A percentile compares a stretch with the other conserved stretches of the same genome.
Evolutionary conservation across 2,329 filamentous ascomycete species (phyloP).

Genomic region (Colletotrichum truncatum): DNA sequence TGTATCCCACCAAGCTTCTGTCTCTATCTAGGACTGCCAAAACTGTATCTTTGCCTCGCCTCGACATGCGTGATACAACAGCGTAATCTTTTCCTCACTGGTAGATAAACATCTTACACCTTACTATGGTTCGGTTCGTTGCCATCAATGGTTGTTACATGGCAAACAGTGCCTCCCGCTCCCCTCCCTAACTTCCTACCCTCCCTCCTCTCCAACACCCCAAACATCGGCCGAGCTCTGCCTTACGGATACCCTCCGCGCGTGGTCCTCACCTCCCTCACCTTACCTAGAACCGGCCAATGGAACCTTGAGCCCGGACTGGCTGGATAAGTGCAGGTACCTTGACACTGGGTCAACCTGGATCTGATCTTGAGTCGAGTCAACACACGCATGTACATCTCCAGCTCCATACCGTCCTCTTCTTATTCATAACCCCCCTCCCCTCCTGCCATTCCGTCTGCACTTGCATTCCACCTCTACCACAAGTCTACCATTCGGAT

Average conservation of each 20-base stretch:
- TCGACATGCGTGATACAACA: too few species aligned
- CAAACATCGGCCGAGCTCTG: slow-evolving; percentile 22
- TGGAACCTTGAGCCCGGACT: slow-evolving; percentile 24
- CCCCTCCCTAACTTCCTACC: background rate
- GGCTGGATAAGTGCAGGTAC: slow-evolving; percentile 9
- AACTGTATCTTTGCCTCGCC: too few species aligned
- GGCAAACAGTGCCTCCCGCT: background rate
- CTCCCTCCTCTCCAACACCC: background rate
- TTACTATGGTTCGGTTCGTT: too few species aligned
- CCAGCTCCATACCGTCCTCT: slow-evolving; percentile 9
- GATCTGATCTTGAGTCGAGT: slow-evolving; percentile 27
- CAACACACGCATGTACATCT: slow-evolving; percentile 20
- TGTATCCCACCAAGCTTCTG: background rate
- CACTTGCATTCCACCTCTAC: background rate
- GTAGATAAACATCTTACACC: too few species aligned
- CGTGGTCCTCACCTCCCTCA: background rate
- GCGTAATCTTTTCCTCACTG: too few species aligned
- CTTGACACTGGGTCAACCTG: slow-evolving; percentile 23
- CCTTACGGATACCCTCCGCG: slow-evolving; percentile 24
- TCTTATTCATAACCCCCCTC: slow-evolving; percentile 21
- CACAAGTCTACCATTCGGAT: background rate
- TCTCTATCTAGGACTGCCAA: background rate
- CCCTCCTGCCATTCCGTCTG: background rate
- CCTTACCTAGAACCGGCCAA: background rate
- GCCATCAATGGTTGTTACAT: too few species aligned